Percentiles rank a stretch among this genome's conserved stretches.
phyloP scores from a whole-genome alignment of 176 grass and related monocot genomes.

The Cymbopogon citratus region DNA sequence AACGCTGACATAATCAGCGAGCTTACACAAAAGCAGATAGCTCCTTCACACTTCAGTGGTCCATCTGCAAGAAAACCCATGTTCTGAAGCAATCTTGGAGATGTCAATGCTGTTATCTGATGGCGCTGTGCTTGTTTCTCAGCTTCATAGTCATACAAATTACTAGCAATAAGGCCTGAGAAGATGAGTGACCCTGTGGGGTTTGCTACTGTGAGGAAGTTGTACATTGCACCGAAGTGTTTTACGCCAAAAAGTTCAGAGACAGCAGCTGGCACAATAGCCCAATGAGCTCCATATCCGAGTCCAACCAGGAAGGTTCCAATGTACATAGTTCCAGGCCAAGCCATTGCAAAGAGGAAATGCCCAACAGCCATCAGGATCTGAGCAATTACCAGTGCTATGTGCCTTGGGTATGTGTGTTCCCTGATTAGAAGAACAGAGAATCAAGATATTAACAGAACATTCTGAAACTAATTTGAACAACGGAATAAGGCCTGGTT shows the following conservation, averaged over 20 bases:
- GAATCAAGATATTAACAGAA: slow-evolving; percentile 8
- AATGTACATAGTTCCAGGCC: slow-evolving; percentile 83
- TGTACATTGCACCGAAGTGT: slow-evolving; percentile 82
- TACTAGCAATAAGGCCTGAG: slow-evolving; percentile 74
- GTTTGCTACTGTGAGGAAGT: slow-evolving; percentile 84
- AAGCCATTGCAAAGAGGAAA: slow-evolving; percentile 87
- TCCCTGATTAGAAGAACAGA: slow-evolving; percentile 49
- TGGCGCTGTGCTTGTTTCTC: slow-evolving; percentile 52
- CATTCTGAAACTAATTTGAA: neutral
- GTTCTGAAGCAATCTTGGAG: slow-evolving; percentile 15
- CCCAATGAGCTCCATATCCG: slow-evolving; percentile 83
- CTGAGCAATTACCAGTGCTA: slow-evolving; percentile 59
- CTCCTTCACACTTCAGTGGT: slow-evolving; percentile 58
- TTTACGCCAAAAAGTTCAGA: slow-evolving; percentile 81
- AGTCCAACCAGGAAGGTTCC: slow-evolving; percentile 74
- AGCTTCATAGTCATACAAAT: slow-evolving; percentile 64
- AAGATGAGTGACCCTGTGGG: slow-evolving; percentile 67
- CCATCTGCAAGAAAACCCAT: slow-evolving; percentile 34
- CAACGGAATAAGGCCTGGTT: neutral
- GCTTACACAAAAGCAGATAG: slow-evolving; percentile 69
- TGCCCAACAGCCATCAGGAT: slow-evolving; percentile 62
- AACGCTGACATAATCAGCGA: slow-evolving; percentile 81
- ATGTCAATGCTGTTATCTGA: slow-evolving; percentile 2
- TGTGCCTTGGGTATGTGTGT: slow-evolving; percentile 60
- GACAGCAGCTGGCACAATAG: slow-evolving; percentile 61